Base-by-base conservation (phyloP, 192 early-diverging fungal species). In the Linnemannia hyalina region DNA sequence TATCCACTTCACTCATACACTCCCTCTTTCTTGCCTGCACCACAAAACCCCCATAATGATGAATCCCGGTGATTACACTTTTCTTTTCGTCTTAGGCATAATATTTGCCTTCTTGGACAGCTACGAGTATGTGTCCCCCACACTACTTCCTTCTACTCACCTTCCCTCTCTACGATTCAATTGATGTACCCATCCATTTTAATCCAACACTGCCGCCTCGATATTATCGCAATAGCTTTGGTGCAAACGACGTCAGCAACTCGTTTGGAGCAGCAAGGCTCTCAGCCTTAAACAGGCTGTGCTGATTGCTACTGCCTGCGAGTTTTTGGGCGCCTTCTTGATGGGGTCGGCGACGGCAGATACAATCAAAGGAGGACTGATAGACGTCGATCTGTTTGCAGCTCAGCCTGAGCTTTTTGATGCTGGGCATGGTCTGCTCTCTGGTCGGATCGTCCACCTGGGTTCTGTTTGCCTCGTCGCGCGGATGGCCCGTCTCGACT, bases 241-340 rank as follows among this genome's bases (percentile, higher is more conserved):
- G 95, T 68, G 95, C 96, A 38, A 97, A 97, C 80, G 96, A 97
- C 88, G 95, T 97, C 32, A 94, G 95, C 78, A 97, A 97, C 88
- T 93, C 94, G 11, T 97, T 97, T 81, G 93, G 96, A 36, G 95
- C 95, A 22, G 95, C 96, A 93, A 92, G 35, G 94, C 96, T 32
- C 82, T 97, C 41, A 95, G 92, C 18, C 80, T 97, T 32, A 82
- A 85, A 29, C 94, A 96, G 77, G 96, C 96, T 15, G 93, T 91
- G 76, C 80, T 92, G n/a, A 95, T 97, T 74, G 96, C 96, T 60
- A 74, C 94, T 74, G 95, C 97, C 75, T 95, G 95, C 38, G 96
- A 97, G 84, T 95, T 96, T 57, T 75, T 93, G 10, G 96, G 96
- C 65, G 96, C 96, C 0, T 77, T 97, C 10, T 85, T 96, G 36